phyloP scores from a whole-genome alignment of 495 filamentous ascomycete genomes.

The Hyaloscypha bicolor region DNA sequence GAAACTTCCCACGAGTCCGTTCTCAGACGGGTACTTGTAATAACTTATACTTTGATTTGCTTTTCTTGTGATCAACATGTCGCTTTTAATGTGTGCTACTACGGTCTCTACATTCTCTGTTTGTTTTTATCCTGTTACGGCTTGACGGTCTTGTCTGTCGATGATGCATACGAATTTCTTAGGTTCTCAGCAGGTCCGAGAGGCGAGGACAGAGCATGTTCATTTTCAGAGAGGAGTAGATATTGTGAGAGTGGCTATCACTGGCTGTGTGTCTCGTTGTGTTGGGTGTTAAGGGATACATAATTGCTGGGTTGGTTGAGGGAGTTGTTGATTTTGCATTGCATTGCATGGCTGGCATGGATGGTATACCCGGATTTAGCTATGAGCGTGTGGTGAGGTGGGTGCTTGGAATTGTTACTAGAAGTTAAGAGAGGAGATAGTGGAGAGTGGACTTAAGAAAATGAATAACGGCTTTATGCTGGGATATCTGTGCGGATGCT shows the following conservation, averaged over 20 bases:
- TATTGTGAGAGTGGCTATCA: slow-evolving; percentile 8
- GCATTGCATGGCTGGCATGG: slow-evolving; percentile 19
- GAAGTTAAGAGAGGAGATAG: neutral
- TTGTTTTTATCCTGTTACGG: slow-evolving; percentile 5
- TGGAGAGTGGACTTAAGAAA: neutral
- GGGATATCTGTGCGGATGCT: neutral
- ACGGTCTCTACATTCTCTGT: slow-evolving; percentile 20
- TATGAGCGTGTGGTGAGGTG: slow-evolving; percentile 1
- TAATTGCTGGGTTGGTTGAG: neutral
- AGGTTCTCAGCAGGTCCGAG: neutral
- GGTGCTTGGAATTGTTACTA: neutral
- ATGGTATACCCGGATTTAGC: slow-evolving; percentile 15
- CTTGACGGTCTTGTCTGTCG: slow-evolving; percentile 9
- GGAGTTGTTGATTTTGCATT: slow-evolving; percentile 13
- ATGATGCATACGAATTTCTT: slow-evolving; percentile 21
- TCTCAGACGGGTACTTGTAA: slow-evolving; percentile 16
- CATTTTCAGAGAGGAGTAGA: slow-evolving; percentile 3
- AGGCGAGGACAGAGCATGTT: neutral
- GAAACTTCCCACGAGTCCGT: slow-evolving; percentile 6
- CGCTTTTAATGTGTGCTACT: slow-evolving; percentile 13
- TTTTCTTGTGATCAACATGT: slow-evolving; percentile 18
- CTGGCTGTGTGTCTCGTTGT: slow-evolving; percentile 17
- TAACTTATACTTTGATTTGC: slow-evolving; percentile 20
- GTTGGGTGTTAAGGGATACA: neutral
- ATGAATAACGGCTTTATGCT: neutral